phyloP scores from a whole-genome alignment of 2,329 filamentous ascomycete genomes.

The Colletotrichum scovillei region DNA sequence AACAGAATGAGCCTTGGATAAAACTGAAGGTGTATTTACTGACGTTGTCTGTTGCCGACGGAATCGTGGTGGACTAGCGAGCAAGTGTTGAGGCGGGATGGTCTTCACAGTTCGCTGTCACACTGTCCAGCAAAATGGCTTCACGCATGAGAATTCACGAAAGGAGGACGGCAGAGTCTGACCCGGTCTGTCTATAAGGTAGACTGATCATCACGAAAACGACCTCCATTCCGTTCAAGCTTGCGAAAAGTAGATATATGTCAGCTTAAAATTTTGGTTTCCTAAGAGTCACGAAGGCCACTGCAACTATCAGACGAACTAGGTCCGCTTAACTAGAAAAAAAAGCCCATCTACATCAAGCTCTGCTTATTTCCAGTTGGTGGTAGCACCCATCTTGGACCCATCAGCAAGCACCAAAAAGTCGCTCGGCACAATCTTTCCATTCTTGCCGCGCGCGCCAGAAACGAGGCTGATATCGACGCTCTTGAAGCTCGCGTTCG shows the following conservation, averaged over 20 bases:
- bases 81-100: too few relatives aligned
- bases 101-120: too few relatives aligned
- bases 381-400: conserved; percentile 26
- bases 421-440: conserved; percentile 30
- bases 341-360: neutral
- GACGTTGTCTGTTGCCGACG: too few relatives aligned
- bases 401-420: conserved; percentile 28
- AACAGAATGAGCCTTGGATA: too few relatives aligned
- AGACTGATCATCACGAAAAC: neutral
- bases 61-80: too few relatives aligned
- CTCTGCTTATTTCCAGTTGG: conserved; percentile 21
- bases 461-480: conserved; percentile 21
- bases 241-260: neutral
- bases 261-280: neutral
- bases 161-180: too few relatives aligned
- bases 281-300: neutral
- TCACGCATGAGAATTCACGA: too few relatives aligned
- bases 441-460: conserved; percentile 25
- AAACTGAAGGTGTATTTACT: too few relatives aligned
- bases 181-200: too few relatives aligned
- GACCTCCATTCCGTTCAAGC: too few relatives aligned
- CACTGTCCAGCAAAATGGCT: too few relatives aligned
- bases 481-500: conserved; percentile 28
- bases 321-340: neutral
- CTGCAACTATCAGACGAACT: neutral